Percentiles rank a stretch among this genome's conserved stretches.
Conservation (phyloP, 2,329 filamentous ascomycete species). For the Penicillium frequentans region DNA sequence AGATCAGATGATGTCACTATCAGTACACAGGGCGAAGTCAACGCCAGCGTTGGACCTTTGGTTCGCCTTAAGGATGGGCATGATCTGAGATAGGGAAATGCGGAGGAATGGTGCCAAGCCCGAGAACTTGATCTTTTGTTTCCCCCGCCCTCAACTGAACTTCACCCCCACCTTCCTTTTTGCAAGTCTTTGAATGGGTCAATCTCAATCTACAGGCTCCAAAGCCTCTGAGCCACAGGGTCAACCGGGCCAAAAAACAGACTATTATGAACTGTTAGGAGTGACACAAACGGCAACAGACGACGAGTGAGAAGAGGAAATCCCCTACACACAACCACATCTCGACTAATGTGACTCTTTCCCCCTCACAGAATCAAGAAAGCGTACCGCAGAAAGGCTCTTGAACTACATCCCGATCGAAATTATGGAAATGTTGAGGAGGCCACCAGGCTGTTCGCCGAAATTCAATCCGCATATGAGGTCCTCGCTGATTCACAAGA, state of each 20-base stretch:
- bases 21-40: slow-evolving; percentile 1
- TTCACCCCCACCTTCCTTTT: not conserved
- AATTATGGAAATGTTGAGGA: slow-evolving; percentile 84
- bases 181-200: slow-evolving; percentile 35
- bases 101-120: slow-evolving; percentile 2
- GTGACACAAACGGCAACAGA: slow-evolving; percentile 72
- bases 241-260: slow-evolving; percentile 29
- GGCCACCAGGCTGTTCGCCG: slow-evolving; percentile 82
- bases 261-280: slow-evolving; percentile 74
- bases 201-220: slow-evolving; percentile 43
- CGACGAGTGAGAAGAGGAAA: slow-evolving; percentile 65
- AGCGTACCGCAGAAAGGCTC: slow-evolving; percentile 84
- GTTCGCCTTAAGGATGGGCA: slow-evolving; percentile 2
- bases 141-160: not conserved
- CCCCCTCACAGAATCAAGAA: slow-evolving; percentile 73
- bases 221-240: slow-evolving; percentile 19
- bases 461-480: slow-evolving; percentile 90
- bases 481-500: slow-evolving; percentile 96
- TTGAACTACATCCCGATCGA: slow-evolving; percentile 92
- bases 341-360: not conserved
- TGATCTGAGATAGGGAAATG: not conserved
- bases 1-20: not conserved
- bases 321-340: not conserved
- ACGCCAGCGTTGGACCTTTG: slow-evolving; percentile 11
- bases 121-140: not conserved